Base-by-base conservation (phyloP, 345 rosid species). In the Pistacia atlantica region DNA sequence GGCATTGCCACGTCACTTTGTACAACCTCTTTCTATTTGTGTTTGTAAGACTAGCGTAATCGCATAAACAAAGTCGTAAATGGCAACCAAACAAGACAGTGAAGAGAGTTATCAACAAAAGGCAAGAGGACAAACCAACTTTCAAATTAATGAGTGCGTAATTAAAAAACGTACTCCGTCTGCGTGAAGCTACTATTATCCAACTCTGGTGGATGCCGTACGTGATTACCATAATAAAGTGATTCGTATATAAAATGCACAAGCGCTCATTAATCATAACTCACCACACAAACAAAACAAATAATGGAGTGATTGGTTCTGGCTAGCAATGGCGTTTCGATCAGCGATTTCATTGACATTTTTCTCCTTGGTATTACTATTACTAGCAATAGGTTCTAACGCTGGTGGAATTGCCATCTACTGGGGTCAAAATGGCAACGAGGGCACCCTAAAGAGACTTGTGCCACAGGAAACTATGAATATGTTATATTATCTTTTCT, bases 391-490 rank as follows among this genome's bases (percentile, higher is more conserved):
- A 2, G 79, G 80, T 22, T 57, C 78, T 5, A 55, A 80, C 11
- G 83, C 76, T 1, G 81, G 83, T 4, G 73, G 61, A 22, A 83
- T 83, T 17, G 69, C 80, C 3, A 71, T 83, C 52, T 83, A 83
- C 35, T 83, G 86, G 86, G 86, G 84, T 10, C 86, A 83, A 9
- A 80, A 80, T 17, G 80, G 82, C 0, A 72, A 81, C 0, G 80
- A 83, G 28, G 84, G 86, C 22, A 83, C 82, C 71, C 12, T 83
- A 70, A 77, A 7, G 82, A 80, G 37, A 77, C 83, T 62, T 82
- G 83, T 61, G 77, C 72, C 22, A 66, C 83, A 0, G 73, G 75
- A 17, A 80, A 77, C 51, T 80, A 80, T 22, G 64, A 80, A 0
- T 77, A 35, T 17, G 84, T 83, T 38, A 80, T 73, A 61, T 48